Evolutionary conservation across 2,329 filamentous ascomycete species (phyloP).

Genomic region (Neonectria coccinea): DNA sequence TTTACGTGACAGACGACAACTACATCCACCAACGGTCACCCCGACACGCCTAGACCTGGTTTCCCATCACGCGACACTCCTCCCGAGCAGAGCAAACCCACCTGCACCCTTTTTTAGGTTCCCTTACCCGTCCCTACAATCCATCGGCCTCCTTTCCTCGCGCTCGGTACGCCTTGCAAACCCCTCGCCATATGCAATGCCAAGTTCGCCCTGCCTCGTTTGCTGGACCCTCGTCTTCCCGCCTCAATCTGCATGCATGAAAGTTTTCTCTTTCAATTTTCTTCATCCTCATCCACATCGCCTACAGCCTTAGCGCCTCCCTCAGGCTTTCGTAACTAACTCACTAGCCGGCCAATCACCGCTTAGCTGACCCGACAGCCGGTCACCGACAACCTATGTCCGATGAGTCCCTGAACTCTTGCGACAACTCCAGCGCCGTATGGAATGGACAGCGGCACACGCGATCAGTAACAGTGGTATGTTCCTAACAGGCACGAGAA

Average conservation of each 20-base stretch:
- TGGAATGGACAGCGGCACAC: background rate
- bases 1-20: constrained; percentile 4
- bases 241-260: constrained; percentile 8
- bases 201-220: constrained; percentile 6
- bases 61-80: constrained; percentile 26
- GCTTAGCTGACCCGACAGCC: constrained; percentile 45
- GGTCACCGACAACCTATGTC: constrained; percentile 44
- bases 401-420: constrained; percentile 21
- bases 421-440: constrained; percentile 26
- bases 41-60: constrained; percentile 27
- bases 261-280: background rate
- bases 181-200: constrained; percentile 17
- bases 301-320: constrained; percentile 13
- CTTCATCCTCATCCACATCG: background rate
- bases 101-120: constrained; percentile 5
- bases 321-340: constrained; percentile 23
- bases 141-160: background rate
- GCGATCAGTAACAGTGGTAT: background rate
- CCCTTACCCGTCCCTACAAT: background rate
- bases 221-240: background rate
- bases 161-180: background rate
- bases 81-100: constrained; percentile 9
- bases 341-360: constrained; percentile 42
- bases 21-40: constrained; percentile 17
- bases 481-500: background rate